These are phyloP conservation scores for Botrytis sinoallii DNA, from an alignment of 2,329 filamentous ascomycete species.

Conservation along the genomic window DNA sequence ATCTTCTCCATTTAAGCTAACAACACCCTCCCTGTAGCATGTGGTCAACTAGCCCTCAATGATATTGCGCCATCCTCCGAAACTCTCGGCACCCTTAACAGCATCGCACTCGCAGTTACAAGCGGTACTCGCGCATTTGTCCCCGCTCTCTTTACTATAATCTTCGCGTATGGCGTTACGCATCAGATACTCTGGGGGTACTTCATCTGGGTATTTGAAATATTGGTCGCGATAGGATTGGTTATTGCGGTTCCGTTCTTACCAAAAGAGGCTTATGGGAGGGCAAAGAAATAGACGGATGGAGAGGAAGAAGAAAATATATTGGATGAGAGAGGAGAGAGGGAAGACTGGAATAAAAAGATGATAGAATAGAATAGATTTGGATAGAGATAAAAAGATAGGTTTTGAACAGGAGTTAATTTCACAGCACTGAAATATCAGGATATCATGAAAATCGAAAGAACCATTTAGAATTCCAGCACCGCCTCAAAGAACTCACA, in stretches of 20 bases:
- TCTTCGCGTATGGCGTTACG: slow-evolving; percentile 66
- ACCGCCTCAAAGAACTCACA: not conserved
- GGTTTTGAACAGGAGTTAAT: not conserved
- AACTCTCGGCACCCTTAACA: slow-evolving; percentile 69
- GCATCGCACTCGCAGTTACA: slow-evolving; percentile 58
- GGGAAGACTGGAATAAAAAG: not conserved
- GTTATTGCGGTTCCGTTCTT: slow-evolving; percentile 39
- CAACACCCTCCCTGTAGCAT: slow-evolving; percentile 61
- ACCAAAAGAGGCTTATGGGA: slow-evolving; percentile 36
- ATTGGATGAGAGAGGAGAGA: not conserved
- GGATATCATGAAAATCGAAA: not conserved
- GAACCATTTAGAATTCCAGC: not conserved
- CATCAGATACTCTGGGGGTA: slow-evolving; percentile 62
- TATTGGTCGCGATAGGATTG: slow-evolving; percentile 38
- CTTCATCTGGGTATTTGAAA: slow-evolving; percentile 60
- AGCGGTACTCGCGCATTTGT: slow-evolving; percentile 63
- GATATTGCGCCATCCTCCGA: slow-evolving; percentile 64
- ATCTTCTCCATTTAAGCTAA: not conserved
- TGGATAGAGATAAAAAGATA: not conserved
- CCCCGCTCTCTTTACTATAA: slow-evolving; percentile 61
- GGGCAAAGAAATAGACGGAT: not conserved
- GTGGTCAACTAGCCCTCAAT: slow-evolving; percentile 70
- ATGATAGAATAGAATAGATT: not conserved
- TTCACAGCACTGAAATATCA: not conserved
- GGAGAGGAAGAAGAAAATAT: not conserved